phyloP scores from a whole-genome alignment of 805 yeast genomes.

The Teunomyces stri region DNA sequence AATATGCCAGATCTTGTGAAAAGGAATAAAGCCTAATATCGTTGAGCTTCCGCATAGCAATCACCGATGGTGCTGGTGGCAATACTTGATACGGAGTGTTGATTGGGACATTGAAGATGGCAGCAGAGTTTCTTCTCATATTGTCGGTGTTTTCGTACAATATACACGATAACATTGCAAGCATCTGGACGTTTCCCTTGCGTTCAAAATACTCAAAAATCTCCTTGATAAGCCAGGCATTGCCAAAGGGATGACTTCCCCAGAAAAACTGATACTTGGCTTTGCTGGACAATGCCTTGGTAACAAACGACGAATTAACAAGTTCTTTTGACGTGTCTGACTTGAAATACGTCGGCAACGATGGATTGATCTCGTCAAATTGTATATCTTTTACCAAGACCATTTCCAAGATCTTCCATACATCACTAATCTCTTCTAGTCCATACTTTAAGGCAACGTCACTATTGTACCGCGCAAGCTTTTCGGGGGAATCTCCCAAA shows the following conservation, averaged over 20 bases:
- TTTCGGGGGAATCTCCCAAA: slow-evolving; percentile 61
- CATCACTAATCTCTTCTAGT: slow-evolving; percentile 59
- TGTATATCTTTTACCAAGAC: slow-evolving; percentile 43
- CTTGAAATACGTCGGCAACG: slow-evolving; percentile 6
- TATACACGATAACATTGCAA: slow-evolving; percentile 82
- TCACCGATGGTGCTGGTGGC: slow-evolving; percentile 29
- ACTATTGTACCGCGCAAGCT: slow-evolving; percentile 67
- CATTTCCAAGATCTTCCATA: slow-evolving; percentile 66
- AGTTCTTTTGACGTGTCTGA: slow-evolving; percentile 2
- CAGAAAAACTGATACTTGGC: slow-evolving; percentile 50
- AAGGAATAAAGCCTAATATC: slow-evolving; percentile 3
- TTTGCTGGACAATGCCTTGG: slow-evolving; percentile 7
- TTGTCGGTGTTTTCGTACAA: slow-evolving; percentile 45
- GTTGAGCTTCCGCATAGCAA: slow-evolving; percentile 13
- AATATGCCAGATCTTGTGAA: slow-evolving; percentile 7
- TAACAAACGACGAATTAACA: slow-evolving; percentile 7
- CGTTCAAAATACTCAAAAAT: slow-evolving; percentile 63
- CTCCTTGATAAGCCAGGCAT: slow-evolving; percentile 59
- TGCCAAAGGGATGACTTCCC: slow-evolving; percentile 82
- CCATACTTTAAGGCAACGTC: slow-evolving; percentile 65
- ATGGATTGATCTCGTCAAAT: slow-evolving; percentile 13
- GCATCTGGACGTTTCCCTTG: slow-evolving; percentile 75
- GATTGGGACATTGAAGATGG: slow-evolving; percentile 37
- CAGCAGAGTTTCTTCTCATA: slow-evolving; percentile 15
- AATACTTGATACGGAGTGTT: slow-evolving; percentile 45